Percentiles rank a stretch among this genome's conserved stretches.
phyloP scores from a whole-genome alignment of 371 early-diverging fungal genomes.

The Circinella umbellata region DNA sequence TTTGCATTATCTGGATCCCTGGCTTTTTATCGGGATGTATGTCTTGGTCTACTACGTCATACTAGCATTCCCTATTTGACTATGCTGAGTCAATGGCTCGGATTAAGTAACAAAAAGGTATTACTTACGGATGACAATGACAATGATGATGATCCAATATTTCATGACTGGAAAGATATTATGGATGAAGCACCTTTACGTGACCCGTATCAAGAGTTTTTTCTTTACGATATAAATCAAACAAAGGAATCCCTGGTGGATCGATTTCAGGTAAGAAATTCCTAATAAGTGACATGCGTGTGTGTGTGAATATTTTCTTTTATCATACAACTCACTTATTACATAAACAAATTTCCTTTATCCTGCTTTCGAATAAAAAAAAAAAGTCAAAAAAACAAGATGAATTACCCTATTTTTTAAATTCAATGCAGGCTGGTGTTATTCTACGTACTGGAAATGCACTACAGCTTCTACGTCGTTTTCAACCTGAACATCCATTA shows the following conservation, averaged over 20 bases:
- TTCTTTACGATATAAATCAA: constrained; percentile 29
- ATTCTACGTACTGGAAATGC: constrained; percentile 42
- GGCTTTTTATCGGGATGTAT: constrained; percentile 42
- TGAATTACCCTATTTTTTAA: constrained; percentile 34
- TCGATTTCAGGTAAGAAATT: constrained; percentile 8
- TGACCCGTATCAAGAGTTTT: constrained; percentile 56
- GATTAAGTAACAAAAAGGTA: constrained; percentile 19
- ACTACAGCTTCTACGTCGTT: constrained; percentile 27
- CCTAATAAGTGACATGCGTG: background rate
- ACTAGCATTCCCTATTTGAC: constrained; percentile 52
- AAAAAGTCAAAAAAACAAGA: constrained; percentile 21
- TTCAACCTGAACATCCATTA: constrained; percentile 37
- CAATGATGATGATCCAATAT: constrained; percentile 6
- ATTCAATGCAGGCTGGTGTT: constrained; percentile 20
- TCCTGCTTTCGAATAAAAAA: too few relatives aligned
- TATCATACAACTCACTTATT: too few relatives aligned
- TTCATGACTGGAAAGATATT: constrained; percentile 8
- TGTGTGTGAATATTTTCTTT: too few relatives aligned
- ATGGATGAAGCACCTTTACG: constrained; percentile 11
- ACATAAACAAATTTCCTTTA: too few relatives aligned
- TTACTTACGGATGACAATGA: background rate
- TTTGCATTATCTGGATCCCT: constrained; percentile 28
- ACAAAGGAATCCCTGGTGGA: constrained; percentile 2
- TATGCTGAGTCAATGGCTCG: constrained; percentile 58
- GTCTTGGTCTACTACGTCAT: constrained; percentile 43